phyloP scores from a whole-genome alignment of 2,329 filamentous ascomycete species.

The Juglanconis sp. region DNA sequence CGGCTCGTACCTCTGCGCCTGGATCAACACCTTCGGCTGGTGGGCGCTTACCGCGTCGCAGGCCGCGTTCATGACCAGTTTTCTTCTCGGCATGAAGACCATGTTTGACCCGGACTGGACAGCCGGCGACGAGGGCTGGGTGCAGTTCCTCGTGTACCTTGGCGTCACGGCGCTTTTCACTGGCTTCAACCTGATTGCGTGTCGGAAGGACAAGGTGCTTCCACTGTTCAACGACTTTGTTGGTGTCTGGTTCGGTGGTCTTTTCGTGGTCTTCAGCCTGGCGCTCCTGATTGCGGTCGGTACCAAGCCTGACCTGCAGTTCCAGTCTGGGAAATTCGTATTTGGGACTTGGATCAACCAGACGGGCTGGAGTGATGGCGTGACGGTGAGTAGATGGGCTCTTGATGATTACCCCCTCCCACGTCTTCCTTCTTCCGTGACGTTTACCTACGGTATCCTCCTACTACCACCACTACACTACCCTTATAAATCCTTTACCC shows the following conservation, averaged over 20 bases:
- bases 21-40: slow-evolving; percentile 61
- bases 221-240: slow-evolving; percentile 53
- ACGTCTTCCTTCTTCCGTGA: neutral
- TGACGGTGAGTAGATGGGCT: slow-evolving; percentile 28
- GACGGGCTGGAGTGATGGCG: slow-evolving; percentile 51
- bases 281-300: slow-evolving; percentile 52
- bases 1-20: slow-evolving; percentile 54
- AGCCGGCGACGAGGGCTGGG: slow-evolving; percentile 42
- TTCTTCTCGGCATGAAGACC: slow-evolving; percentile 54
- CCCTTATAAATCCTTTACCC: too few relatives aligned
- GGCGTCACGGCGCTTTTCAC: slow-evolving; percentile 27
- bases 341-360: slow-evolving; percentile 50
- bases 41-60: slow-evolving; percentile 54
- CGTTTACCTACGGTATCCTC: too few relatives aligned
- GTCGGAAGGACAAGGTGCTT: slow-evolving; percentile 44
- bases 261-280: slow-evolving; percentile 51
- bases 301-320: slow-evolving; percentile 38
- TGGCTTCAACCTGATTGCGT: slow-evolving; percentile 28
- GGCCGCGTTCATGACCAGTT: slow-evolving; percentile 56
- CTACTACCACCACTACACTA: neutral
- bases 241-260: slow-evolving; percentile 42
- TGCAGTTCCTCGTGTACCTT: slow-evolving; percentile 53
- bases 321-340: slow-evolving; percentile 48
- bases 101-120: slow-evolving; percentile 45
- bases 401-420: neutral